Evolutionary conservation across 805 yeast genomes (phyloP), one percentile per base, ranked within the genome.

Genomic region (Candida incommunis): DNA sequence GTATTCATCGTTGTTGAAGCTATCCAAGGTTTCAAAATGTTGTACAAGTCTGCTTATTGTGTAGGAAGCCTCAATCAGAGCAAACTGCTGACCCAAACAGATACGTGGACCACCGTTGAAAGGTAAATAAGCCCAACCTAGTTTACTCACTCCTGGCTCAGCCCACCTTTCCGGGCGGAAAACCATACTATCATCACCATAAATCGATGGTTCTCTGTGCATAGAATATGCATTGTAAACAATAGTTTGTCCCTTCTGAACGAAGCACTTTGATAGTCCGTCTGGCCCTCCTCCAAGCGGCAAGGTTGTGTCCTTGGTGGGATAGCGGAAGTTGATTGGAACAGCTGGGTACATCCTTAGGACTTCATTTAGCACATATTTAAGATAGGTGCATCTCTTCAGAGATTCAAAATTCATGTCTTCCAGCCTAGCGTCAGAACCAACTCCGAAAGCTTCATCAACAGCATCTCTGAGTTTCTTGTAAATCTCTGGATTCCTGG

Each of bases 81-180:
- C 78, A 57, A 71, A 71, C 57, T 72, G 76, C 60, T 72, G 76
- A 35, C 77, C 78, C 45, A 72, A 60, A 54, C 77, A 72, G 47
- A 72, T 71, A 48, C 78, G 59, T 21, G 77, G 76, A 4, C 78
- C 78, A 41, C 77, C 78, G 51, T 71, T 71, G 59, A 72, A 72
- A 22, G 76, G 76, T 25, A 71, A 56, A 55, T 68, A 72, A 24
- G 68, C 70, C 75, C 76, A 72, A 13, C 37, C 37, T 18, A 31
- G 18, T 18, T 31, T 31, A 9, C 20, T 31, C 18, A 16, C 7
- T n/a, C 7, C 20, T 5, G 20, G 20, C n/a, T 60, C 61, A 21
- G 50, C 56, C 52, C 52, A 50, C 3, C 49, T 51, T 49, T 67
- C 72, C 3, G 74, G 74, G 11, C 56, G 54, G 56, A 65, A 70